Evolutionary conservation across 2,329 filamentous ascomycete species (phyloP).

Genomic region (Epichloe baconii): DNA sequence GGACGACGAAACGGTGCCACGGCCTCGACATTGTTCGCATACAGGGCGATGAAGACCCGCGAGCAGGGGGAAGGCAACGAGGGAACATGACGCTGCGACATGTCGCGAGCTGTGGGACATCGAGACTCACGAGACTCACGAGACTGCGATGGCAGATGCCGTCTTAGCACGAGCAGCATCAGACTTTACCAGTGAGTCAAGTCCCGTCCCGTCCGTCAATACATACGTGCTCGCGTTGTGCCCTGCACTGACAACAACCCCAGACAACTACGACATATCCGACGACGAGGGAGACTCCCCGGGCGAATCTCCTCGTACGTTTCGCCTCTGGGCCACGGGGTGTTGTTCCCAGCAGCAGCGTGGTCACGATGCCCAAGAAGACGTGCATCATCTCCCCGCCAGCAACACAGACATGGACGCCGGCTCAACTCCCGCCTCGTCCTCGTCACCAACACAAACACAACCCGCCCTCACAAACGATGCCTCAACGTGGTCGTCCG

Average conservation of each 20-base stretch:
- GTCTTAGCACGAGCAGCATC: neutral
- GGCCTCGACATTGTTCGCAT: constrained; percentile 17
- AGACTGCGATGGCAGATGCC: neutral
- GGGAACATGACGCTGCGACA: too few relatives aligned
- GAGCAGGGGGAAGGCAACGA: neutral
- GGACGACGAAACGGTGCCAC: constrained; percentile 5
- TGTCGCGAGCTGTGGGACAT: too few relatives aligned
- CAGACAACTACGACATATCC: constrained; percentile 18
- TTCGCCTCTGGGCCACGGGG: constrained; percentile 24
- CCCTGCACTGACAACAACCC: neutral
- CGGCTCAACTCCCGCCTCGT: neutral
- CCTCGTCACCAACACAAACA: too few relatives aligned
- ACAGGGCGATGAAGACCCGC: constrained; percentile 16
- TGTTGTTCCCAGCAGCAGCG: neutral
- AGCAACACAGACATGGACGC: too few relatives aligned
- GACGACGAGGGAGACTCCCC: constrained; percentile 27
- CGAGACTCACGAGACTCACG: too few relatives aligned
- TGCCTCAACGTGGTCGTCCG: too few relatives aligned
- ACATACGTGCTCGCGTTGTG: too few relatives aligned
- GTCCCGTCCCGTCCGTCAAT: too few relatives aligned
- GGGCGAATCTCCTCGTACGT: constrained; percentile 28
- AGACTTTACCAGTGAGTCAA: neutral
- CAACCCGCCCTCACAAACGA: neutral
- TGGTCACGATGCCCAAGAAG: too few relatives aligned
- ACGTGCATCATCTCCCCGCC: neutral